Evolutionary conservation across 176 grass and related monocot species (phyloP).

Genomic region (Phyllostachys edulis): DNA sequence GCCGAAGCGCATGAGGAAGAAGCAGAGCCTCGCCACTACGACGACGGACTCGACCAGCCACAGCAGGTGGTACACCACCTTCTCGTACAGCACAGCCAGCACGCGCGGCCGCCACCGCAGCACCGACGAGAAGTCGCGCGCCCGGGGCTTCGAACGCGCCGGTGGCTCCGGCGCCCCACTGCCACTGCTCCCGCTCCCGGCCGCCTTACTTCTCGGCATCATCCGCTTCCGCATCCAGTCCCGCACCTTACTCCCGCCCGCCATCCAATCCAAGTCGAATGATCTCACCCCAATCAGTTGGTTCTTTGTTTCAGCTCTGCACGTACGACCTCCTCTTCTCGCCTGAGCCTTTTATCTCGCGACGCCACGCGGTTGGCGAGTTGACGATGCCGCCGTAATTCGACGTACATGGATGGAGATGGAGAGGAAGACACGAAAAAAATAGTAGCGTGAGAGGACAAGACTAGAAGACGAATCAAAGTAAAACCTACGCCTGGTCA

Average conservation of each 20-base stretch:
- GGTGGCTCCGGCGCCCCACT: neutral
- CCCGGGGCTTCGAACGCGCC: neutral
- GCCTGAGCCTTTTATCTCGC: conserved; percentile 27
- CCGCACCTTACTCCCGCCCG: conserved; percentile 22
- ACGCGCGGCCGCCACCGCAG: conserved; percentile 25
- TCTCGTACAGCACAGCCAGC: conserved; percentile 30
- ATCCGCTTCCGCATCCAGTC: conserved; percentile 46
- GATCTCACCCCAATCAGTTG: neutral
- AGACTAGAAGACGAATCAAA: conserved; percentile 26
- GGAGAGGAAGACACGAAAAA: neutral
- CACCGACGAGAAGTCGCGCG: neutral
- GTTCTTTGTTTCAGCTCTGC: neutral
- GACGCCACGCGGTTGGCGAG: conserved; percentile 13
- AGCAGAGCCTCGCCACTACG: conserved; percentile 42
- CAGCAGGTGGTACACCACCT: conserved; percentile 52
- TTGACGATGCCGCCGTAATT: neutral
- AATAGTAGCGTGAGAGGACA: neutral
- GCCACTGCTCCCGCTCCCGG: neutral
- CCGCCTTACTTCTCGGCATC: conserved; percentile 16
- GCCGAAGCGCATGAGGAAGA: conserved; percentile 70
- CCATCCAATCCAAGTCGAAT: conserved; percentile 4
- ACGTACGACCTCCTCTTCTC: conserved; percentile 14
- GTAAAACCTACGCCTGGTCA: conserved; percentile 22
- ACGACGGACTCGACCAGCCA: conserved; percentile 65
- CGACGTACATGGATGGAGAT: neutral